These are phyloP conservation scores for Stephania cephalantha DNA, from an alignment of 164 flowering plant species.

Conservation along the genomic window DNA sequence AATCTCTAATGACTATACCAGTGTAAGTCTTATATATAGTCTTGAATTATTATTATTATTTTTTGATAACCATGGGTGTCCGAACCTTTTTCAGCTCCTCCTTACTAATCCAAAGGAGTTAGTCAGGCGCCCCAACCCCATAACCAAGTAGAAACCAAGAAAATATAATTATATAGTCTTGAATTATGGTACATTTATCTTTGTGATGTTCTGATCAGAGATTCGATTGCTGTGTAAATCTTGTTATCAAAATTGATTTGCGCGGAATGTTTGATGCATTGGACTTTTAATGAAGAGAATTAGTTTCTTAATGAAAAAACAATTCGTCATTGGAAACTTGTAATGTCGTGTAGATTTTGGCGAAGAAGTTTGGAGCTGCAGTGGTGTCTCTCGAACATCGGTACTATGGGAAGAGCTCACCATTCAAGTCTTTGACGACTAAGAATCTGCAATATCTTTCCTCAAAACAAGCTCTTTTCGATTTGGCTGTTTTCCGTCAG, in stretches of 20 bases:
- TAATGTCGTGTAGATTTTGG: slow-evolving; percentile 56
- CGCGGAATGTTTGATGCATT: background rate
- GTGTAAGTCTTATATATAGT: slow-evolving; percentile 38
- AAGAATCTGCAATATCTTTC: slow-evolving; percentile 74
- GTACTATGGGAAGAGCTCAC: slow-evolving; percentile 95
- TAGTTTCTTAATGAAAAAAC: too few species aligned
- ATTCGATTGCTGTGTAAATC: background rate
- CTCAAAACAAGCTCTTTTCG: slow-evolving; percentile 91
- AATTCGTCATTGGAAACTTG: background rate
- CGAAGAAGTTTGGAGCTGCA: slow-evolving; percentile 97
- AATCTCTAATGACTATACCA: slow-evolving; percentile 68
- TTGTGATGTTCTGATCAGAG: too few species aligned
- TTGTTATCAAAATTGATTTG: too few species aligned
- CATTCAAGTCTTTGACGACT: slow-evolving; percentile 61
- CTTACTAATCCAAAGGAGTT: too few species aligned
- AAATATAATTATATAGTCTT: too few species aligned
- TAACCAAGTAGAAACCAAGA: too few species aligned
- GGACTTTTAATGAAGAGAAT: too few species aligned
- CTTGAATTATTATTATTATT: too few species aligned
- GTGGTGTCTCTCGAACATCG: slow-evolving; percentile 95
- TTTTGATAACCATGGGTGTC: too few species aligned
- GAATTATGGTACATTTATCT: too few species aligned
- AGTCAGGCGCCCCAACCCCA: too few species aligned
- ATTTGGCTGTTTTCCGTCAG: slow-evolving; percentile 85
- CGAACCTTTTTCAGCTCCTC: too few species aligned